Evolutionary conservation across 2,329 filamentous ascomycete species (phyloP).

Genomic region (Elsinoe perseae): DNA sequence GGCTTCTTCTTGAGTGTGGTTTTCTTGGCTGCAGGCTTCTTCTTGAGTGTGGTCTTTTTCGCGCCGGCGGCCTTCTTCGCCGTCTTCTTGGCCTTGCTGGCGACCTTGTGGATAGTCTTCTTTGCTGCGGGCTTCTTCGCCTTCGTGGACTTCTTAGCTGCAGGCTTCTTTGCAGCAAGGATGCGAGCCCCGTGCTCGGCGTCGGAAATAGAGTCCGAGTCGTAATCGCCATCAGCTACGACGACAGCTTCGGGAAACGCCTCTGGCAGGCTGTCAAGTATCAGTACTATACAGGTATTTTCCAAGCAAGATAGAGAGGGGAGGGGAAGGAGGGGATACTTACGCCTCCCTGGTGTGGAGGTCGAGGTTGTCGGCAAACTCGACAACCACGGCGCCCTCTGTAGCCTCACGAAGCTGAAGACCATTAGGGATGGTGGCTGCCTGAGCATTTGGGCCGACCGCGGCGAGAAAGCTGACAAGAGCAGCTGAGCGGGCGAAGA

Average conservation of each 20-base stretch:
- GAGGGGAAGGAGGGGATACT: not conserved
- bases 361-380: not conserved
- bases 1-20: not conserved
- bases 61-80: not conserved
- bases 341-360: slow-evolving; percentile 1
- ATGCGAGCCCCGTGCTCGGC: not conserved
- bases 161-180: slow-evolving; percentile 1
- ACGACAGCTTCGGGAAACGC: not conserved
- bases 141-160: slow-evolving; percentile 2
- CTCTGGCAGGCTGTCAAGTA: not conserved
- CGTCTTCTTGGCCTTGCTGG: not conserved
- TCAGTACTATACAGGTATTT: not conserved
- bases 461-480: slow-evolving; percentile 10
- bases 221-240: not conserved
- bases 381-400: not conserved
- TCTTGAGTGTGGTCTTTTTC: not conserved
- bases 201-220: not conserved
- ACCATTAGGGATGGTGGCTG: slow-evolving; percentile 1
- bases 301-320: not conserved
- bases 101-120: slow-evolving; percentile 1
- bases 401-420: not conserved
- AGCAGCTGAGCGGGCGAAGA: not conserved
- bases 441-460: not conserved
- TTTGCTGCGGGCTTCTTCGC: not conserved
- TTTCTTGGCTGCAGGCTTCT: not conserved